Percentiles rank a stretch among this genome's conserved stretches.
Evolutionary conservation across 345 rosid genomes (phyloP).

Genomic region (Hibiscus syriacus): DNA sequence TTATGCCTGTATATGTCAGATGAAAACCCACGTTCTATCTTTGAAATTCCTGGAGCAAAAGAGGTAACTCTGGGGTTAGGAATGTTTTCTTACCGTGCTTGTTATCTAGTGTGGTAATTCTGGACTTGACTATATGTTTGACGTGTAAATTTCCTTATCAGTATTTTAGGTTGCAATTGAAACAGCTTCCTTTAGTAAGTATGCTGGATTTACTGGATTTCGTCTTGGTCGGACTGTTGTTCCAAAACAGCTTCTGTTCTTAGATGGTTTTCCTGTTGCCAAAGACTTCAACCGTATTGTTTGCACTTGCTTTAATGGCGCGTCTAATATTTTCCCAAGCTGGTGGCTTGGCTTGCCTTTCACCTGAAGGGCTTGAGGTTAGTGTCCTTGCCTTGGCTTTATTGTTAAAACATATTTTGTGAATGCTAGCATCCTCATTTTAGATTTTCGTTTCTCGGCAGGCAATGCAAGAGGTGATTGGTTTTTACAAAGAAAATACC

Average conservation of each 20-base stretch:
- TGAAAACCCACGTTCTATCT: conserved; percentile 77
- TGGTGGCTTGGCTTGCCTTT: conserved; percentile 91
- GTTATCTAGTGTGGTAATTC: background rate
- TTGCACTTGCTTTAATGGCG: conserved; percentile 89
- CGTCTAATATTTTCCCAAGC: conserved; percentile 86
- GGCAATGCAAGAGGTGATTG: conserved; percentile 85
- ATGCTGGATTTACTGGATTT: conserved; percentile 96
- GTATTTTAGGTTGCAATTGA: conserved; percentile 76
- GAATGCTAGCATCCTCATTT: background rate
- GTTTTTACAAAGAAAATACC: conserved; percentile 87
- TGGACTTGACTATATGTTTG: background rate
- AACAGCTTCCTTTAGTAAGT: conserved; percentile 87
- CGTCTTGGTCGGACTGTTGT: conserved; percentile 95
- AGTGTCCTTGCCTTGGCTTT: conserved; percentile 10
- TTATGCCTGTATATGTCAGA: conserved; percentile 87
- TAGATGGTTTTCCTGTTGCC: conserved; percentile 88
- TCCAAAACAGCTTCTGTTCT: conserved; percentile 73
- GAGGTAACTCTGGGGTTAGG: conserved; percentile 42
- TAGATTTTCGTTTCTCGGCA: conserved; percentile 23
- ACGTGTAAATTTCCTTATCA: conserved; percentile 1
- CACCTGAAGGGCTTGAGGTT: conserved; percentile 77
- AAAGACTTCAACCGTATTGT: conserved; percentile 83
- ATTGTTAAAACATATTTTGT: background rate
- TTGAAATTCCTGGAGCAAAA: conserved; percentile 96
- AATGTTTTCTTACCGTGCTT: background rate